A percentile compares a stretch with the other conserved stretches of the same genome.
phyloP scores from a whole-genome alignment of 2,329 filamentous ascomycete genomes.

The Colletotrichum liaoningense region DNA sequence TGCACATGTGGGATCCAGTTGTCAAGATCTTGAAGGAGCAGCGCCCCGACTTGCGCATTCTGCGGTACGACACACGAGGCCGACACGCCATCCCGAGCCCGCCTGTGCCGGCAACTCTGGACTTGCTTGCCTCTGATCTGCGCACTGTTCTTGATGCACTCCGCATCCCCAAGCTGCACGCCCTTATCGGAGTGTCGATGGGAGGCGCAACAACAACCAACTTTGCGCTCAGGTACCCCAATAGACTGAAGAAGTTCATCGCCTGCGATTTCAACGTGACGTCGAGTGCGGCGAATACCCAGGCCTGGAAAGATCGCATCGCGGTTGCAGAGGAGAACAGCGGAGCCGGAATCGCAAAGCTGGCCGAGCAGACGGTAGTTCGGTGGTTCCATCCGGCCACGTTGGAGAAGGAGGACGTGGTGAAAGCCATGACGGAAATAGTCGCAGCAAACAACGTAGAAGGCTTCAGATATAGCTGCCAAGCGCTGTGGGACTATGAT shows the following conservation, averaged over 20 bases:
- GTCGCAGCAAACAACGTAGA: slow-evolving; percentile 76
- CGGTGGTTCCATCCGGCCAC: slow-evolving; percentile 80
- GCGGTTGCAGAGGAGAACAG: slow-evolving; percentile 69
- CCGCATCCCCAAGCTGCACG: slow-evolving; percentile 73
- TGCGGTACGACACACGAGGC: slow-evolving; percentile 84
- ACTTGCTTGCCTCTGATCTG: slow-evolving; percentile 76
- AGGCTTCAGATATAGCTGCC: slow-evolving; percentile 76
- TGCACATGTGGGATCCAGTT: slow-evolving; percentile 85
- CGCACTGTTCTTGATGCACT: slow-evolving; percentile 74
- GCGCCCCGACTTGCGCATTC: slow-evolving; percentile 75
- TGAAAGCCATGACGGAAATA: slow-evolving; percentile 73
- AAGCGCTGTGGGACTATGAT: slow-evolving; percentile 79
- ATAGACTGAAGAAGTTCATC: slow-evolving; percentile 70
- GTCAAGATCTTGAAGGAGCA: slow-evolving; percentile 69
- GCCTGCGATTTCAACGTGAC: slow-evolving; percentile 83
- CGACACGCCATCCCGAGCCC: slow-evolving; percentile 63
- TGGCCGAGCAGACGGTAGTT: slow-evolving; percentile 78
- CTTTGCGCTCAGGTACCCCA: slow-evolving; percentile 75
- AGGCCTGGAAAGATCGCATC: slow-evolving; percentile 84
- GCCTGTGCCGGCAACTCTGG: slow-evolving; percentile 66
- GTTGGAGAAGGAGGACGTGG: slow-evolving; percentile 56
- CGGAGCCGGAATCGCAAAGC: slow-evolving; percentile 68
- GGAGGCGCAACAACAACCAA: slow-evolving; percentile 84
- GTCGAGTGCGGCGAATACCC: slow-evolving; percentile 78
- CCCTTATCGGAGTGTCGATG: slow-evolving; percentile 81